These are phyloP conservation scores for Calonectria henricotiae DNA, from an alignment of 2,329 filamentous ascomycete species.

Conservation along the genomic window DNA sequence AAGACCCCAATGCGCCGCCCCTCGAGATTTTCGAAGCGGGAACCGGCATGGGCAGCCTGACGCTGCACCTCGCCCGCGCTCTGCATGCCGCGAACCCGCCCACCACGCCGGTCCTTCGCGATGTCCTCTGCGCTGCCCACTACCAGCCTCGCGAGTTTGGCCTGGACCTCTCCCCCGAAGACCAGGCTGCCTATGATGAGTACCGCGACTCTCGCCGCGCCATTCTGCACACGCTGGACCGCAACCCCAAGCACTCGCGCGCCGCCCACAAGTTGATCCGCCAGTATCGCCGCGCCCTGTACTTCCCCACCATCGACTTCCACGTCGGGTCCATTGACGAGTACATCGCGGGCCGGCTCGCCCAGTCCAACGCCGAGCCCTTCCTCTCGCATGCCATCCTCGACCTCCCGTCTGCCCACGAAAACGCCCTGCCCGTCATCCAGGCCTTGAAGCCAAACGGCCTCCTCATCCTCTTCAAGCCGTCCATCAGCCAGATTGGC, in stretches of 20 bases:
- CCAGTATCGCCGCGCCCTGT: conserved; percentile 80
- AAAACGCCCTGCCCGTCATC: conserved; percentile 64
- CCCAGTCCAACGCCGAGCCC: conserved; percentile 62
- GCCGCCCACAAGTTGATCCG: conserved; percentile 77
- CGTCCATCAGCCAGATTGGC: conserved; percentile 84
- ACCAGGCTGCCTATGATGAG: conserved; percentile 59
- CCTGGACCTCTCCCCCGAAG: conserved; percentile 53
- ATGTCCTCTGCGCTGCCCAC: conserved; percentile 50
- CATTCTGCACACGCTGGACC: conserved; percentile 83
- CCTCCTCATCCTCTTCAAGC: conserved; percentile 80
- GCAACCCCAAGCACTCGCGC: conserved; percentile 73
- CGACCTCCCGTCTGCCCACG: conserved; percentile 79
- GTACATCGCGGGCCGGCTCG: conserved; percentile 73
- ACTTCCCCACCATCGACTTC: conserved; percentile 81
- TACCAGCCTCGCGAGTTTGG: conserved; percentile 43
- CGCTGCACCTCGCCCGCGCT: conserved; percentile 81
- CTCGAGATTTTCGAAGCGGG: conserved; percentile 88
- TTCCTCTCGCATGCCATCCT: conserved; percentile 83
- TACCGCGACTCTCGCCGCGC: conserved; percentile 73
- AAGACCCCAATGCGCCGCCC: conserved; percentile 59
- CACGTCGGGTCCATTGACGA: conserved; percentile 77
- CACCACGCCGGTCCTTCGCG: conserved; percentile 62
- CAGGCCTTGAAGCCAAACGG: conserved; percentile 77
- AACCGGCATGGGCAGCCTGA: conserved; percentile 87
- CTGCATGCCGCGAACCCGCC: conserved; percentile 81